Conservation (phyloP, 2,329 filamentous ascomycete species). For the Colletotrichum musae region DNA sequence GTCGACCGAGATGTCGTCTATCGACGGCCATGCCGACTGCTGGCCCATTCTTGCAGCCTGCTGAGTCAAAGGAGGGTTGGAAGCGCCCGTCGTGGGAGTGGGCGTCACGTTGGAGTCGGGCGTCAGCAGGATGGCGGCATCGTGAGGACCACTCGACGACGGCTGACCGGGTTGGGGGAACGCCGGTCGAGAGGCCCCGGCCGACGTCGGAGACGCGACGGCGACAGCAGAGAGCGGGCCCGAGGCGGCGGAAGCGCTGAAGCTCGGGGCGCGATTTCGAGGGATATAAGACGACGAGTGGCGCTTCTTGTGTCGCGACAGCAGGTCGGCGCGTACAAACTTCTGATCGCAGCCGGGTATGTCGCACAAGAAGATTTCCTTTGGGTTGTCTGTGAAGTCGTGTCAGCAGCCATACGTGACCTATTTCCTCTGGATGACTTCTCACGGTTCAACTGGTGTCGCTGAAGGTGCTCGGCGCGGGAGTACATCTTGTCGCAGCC, state of each 20-base stretch:
- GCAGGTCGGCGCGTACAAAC: slow-evolving; percentile 85
- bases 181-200: slow-evolving; percentile 33
- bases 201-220: slow-evolving; percentile 42
- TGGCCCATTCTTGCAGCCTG: slow-evolving; percentile 43
- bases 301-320: slow-evolving; percentile 77
- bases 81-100: slow-evolving; percentile 44
- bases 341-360: slow-evolving; percentile 80
- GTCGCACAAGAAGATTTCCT: slow-evolving; percentile 85
- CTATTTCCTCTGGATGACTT: too few relatives aligned
- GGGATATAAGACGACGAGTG: slow-evolving; percentile 70
- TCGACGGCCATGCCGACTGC: slow-evolving; percentile 50
- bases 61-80: slow-evolving; percentile 34
- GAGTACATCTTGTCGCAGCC: slow-evolving; percentile 87
- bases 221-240: slow-evolving; percentile 3
- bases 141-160: slow-evolving; percentile 56
- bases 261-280: slow-evolving; percentile 65
- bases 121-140: slow-evolving; percentile 62
- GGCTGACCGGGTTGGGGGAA: slow-evolving; percentile 42
- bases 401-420: slow-evolving; percentile 1
- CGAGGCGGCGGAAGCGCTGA: slow-evolving; percentile 53
- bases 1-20: slow-evolving; percentile 52
- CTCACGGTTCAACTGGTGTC: slow-evolving; percentile 83
- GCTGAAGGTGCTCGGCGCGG: slow-evolving; percentile 83
- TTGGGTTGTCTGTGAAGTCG: slow-evolving; percentile 75
- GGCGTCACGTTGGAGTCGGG: slow-evolving; percentile 55